A percentile compares a stretch with the other conserved stretches of the same genome.
Conservation (phyloP, 1,284 basidiomycete species). For the Leucoagaricus sp. region DNA sequence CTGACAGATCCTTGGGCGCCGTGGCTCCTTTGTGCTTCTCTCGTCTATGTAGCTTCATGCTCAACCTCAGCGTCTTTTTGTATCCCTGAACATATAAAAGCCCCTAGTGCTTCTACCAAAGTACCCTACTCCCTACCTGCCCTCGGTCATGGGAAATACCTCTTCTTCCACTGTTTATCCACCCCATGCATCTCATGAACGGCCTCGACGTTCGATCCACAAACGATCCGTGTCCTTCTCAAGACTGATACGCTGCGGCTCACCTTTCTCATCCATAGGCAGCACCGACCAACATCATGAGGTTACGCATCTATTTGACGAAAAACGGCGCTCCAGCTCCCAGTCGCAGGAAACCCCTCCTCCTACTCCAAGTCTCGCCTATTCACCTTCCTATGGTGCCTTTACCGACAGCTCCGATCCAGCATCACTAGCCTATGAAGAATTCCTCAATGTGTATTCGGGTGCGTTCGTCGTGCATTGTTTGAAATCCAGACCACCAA, state of each 20-base stretch:
- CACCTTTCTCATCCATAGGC: conserved; percentile 35
- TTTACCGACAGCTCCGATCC: conserved; percentile 13
- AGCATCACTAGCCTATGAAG: conserved; percentile 23
- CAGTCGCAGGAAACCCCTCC: conserved; percentile 20
- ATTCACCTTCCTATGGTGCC: conserved; percentile 26
- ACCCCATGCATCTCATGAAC: too few relatives aligned
- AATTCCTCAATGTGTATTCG: conserved; percentile 43
- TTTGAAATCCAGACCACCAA: not conserved
- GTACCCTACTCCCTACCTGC: not conserved
- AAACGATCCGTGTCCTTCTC: conserved; percentile 35
- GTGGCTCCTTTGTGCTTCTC: conserved; percentile 15
- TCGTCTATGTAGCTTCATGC: conserved; percentile 15
- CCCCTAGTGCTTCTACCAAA: not conserved
- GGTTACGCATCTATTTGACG: conserved; percentile 20
- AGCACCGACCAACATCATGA: conserved; percentile 21
- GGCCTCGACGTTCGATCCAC: conserved; percentile 24
- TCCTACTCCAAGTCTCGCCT: conserved; percentile 17
- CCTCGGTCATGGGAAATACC: conserved; percentile 41
- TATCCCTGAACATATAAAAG: conserved; percentile 9
- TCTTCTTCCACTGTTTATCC: conserved; percentile 26
- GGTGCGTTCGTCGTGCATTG: conserved; percentile 29
- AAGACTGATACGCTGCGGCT: conserved; percentile 37
- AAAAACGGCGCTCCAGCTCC: conserved; percentile 21
- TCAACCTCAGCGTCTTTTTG: not conserved
- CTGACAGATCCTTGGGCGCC: conserved; percentile 23